These are phyloP conservation scores for Crataegus laevigata DNA, from an alignment of 306 rosid genomes.

Conservation along the genomic window DNA sequence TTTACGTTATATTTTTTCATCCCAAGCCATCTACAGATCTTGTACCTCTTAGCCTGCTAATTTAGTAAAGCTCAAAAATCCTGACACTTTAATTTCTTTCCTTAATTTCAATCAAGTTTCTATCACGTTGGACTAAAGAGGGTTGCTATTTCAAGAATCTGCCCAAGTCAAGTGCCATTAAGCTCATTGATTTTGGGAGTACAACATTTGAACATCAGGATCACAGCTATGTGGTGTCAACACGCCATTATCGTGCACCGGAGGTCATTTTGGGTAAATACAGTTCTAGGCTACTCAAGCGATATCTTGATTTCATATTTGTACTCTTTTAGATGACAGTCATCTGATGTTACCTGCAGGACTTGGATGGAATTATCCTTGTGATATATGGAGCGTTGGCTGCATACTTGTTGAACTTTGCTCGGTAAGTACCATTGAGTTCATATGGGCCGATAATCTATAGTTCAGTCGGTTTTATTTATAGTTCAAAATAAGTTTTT, in stretches of 20 bases:
- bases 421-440: constrained; percentile 50
- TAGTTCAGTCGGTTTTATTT: background rate
- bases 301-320: background rate
- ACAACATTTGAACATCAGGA: constrained; percentile 75
- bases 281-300: constrained; percentile 1
- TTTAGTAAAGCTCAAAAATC: constrained; percentile 4
- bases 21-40: background rate
- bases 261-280: constrained; percentile 70
- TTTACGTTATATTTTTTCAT: background rate
- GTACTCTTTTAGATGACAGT: background rate
- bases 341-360: constrained; percentile 38
- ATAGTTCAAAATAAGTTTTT: background rate
- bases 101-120: constrained; percentile 36
- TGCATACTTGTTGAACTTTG: constrained; percentile 87
- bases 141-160: constrained; percentile 70
- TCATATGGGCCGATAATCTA: background rate
- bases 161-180: constrained; percentile 73
- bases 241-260: constrained; percentile 80
- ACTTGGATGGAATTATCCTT: constrained; percentile 86
- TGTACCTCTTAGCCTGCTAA: background rate
- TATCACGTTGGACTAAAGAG: constrained; percentile 50
- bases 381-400: constrained; percentile 82
- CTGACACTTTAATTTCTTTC: background rate
- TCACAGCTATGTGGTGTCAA: constrained; percentile 75
- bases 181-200: constrained; percentile 85